These are phyloP conservation scores for Colletotrichum neosansevieriae DNA, from an alignment of 2,329 filamentous ascomycete genomes.

Conservation along the genomic window DNA sequence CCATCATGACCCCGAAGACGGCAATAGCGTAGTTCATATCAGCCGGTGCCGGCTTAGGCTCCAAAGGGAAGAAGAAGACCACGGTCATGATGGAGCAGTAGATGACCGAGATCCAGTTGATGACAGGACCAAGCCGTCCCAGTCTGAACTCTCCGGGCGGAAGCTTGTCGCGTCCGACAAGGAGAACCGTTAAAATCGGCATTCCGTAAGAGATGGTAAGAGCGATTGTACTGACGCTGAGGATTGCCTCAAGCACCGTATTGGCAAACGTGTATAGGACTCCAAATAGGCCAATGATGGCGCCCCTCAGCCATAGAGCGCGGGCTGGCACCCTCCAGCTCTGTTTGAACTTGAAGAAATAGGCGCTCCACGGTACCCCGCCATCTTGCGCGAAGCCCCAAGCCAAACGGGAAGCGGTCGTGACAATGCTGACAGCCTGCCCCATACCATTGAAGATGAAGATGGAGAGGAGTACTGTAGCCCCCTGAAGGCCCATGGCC, in stretches of 20 bases:
- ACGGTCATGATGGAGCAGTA: slow-evolving; percentile 65
- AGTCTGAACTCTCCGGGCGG: slow-evolving; percentile 60
- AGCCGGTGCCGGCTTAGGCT: slow-evolving; percentile 56
- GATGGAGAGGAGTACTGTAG: slow-evolving; percentile 58
- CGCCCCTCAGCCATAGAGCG: slow-evolving; percentile 64
- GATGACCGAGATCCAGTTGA: slow-evolving; percentile 62
- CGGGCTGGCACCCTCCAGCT: slow-evolving; percentile 65
- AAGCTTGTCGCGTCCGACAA: slow-evolving; percentile 64
- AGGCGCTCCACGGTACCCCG: slow-evolving; percentile 58
- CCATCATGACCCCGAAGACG: slow-evolving; percentile 67
- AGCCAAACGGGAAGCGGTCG: slow-evolving; percentile 63
- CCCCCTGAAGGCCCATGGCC: slow-evolving; percentile 54
- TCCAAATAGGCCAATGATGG: slow-evolving; percentile 57
- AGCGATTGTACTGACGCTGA: slow-evolving; percentile 68
- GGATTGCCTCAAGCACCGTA: slow-evolving; percentile 64
- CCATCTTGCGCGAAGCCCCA: slow-evolving; percentile 69
- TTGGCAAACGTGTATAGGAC: slow-evolving; percentile 66
- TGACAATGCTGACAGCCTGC: slow-evolving; percentile 64
- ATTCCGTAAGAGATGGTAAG: slow-evolving; percentile 65
- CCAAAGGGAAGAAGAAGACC: slow-evolving; percentile 66
- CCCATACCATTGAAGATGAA: slow-evolving; percentile 69
- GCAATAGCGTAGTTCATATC: slow-evolving; percentile 71
- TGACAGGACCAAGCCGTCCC: slow-evolving; percentile 56
- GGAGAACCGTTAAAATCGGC: slow-evolving; percentile 61
- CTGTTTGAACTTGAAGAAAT: slow-evolving; percentile 58